Percentiles rank a stretch among this genome's conserved stretches.
Evolutionary conservation across 2,329 filamentous ascomycete genomes (phyloP).

Genomic region (Conoideocrella luteorostrata): DNA sequence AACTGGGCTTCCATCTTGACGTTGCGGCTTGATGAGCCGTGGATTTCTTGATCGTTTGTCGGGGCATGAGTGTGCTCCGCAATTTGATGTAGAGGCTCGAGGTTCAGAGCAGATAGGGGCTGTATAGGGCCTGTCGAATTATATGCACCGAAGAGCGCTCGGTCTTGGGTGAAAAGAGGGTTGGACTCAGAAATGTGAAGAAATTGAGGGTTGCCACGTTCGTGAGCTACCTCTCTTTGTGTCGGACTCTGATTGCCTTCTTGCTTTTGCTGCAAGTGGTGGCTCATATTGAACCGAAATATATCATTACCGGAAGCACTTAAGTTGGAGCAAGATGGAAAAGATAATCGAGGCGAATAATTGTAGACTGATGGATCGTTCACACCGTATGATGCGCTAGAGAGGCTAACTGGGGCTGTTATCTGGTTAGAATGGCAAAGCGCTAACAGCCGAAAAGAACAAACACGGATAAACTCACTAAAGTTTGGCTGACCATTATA

Average conservation of each 20-base stretch:
- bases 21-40: conserved; percentile 5
- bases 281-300: conserved; percentile 18
- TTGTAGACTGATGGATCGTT: conserved; percentile 25
- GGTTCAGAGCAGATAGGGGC: conserved; percentile 20
- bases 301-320: conserved; percentile 19
- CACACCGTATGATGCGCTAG: conserved; percentile 22
- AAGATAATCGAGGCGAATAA: conserved; percentile 22
- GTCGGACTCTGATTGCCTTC: conserved; percentile 18
- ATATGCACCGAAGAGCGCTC: conserved; percentile 22
- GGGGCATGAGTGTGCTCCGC: conserved; percentile 13
- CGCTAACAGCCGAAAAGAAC: neutral
- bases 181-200: conserved; percentile 23
- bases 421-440: conserved; percentile 12
- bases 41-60: conserved; percentile 12
- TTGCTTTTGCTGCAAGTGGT: conserved; percentile 20
- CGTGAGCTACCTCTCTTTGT: conserved; percentile 15
- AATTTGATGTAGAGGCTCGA: conserved; percentile 23
- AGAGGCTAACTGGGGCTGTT: conserved; percentile 18
- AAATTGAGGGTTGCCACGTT: conserved; percentile 18
- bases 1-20: conserved; percentile 21
- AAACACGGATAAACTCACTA: conserved; percentile 3
- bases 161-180: conserved; percentile 26
- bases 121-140: conserved; percentile 16
- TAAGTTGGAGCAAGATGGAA: conserved; percentile 18
- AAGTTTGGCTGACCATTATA: conserved; percentile 8